phyloP scores from a whole-genome alignment of 208 protist species.

The Trypanosoma melophagium region DNA sequence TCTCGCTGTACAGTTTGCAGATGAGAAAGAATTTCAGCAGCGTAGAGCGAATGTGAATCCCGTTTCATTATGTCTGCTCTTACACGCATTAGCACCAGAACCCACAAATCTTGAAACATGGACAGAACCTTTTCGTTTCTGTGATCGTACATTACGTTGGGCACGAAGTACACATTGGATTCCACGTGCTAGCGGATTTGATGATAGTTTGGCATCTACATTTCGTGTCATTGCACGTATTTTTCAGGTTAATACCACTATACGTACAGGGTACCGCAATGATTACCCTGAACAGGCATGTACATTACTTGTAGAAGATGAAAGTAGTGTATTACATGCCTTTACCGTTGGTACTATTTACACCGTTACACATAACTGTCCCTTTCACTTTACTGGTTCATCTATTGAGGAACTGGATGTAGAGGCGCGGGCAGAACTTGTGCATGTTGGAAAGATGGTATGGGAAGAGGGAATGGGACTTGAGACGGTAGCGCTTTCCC shows the following conservation, averaged over 20 bases:
- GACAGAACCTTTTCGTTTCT: conserved; percentile 85
- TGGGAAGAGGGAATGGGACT: conserved; percentile 81
- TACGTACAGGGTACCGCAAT: conserved; percentile 46
- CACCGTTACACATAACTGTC: conserved; percentile 66
- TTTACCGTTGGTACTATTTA: conserved; percentile 86
- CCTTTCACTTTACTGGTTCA: conserved; percentile 69
- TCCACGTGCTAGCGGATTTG: conserved; percentile 67
- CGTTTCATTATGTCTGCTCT: conserved; percentile 64
- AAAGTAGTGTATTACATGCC: conserved; percentile 61
- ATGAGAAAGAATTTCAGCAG: conserved; percentile 42
- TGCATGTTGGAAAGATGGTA: conserved; percentile 72
- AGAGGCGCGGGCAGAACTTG: conserved; percentile 62
- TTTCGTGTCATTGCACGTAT: conserved; percentile 81
- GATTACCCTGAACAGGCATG: conserved; percentile 77
- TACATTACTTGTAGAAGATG: conserved; percentile 62
- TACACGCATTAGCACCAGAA: conserved; percentile 60
- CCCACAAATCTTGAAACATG: conserved; percentile 70
- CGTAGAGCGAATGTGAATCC: conserved; percentile 54
- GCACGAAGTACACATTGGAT: conserved; percentile 79
- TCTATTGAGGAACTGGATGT: conserved; percentile 65
- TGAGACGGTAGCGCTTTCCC: conserved; percentile 77
- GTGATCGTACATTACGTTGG: conserved; percentile 72
- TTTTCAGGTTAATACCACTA: conserved; percentile 69
- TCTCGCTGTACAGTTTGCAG: conserved; percentile 76
- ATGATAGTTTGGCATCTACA: conserved; percentile 45